A percentile compares a stretch with the other conserved stretches of the same genome.
Conservation (phyloP, 78 protist species). For the Dictyostelium discoideum region dicty_2.7 NC_007088.5:1422501-1423000, state of each 20-base stretch:
- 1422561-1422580: not conserved
- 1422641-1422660: not conserved
- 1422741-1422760: too few relatives aligned
- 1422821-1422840: too few relatives aligned
- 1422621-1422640: constrained; percentile 23
- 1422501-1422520: not conserved
- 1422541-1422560: not conserved
- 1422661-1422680: constrained; percentile 1
- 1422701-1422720: not conserved
- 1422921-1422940: too few relatives aligned
- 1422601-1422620: constrained; percentile 46
- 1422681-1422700: not conserved
- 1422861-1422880: too few relatives aligned
- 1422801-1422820: too few relatives aligned
- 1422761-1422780: not conserved
- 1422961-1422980: too few relatives aligned
- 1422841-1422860: too few relatives aligned
- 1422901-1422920: too few relatives aligned
- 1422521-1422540: constrained; percentile 25
- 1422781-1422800: too few relatives aligned
- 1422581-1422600: constrained; percentile 63
- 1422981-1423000: too few relatives aligned
- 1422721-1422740: not conserved
- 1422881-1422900: too few relatives aligned
- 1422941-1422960: too few relatives aligned